These are phyloP conservation scores for Tausonia pullulans DNA, from an alignment of 1,284 basidiomycete genomes.

Conservation along the genomic window DNA sequence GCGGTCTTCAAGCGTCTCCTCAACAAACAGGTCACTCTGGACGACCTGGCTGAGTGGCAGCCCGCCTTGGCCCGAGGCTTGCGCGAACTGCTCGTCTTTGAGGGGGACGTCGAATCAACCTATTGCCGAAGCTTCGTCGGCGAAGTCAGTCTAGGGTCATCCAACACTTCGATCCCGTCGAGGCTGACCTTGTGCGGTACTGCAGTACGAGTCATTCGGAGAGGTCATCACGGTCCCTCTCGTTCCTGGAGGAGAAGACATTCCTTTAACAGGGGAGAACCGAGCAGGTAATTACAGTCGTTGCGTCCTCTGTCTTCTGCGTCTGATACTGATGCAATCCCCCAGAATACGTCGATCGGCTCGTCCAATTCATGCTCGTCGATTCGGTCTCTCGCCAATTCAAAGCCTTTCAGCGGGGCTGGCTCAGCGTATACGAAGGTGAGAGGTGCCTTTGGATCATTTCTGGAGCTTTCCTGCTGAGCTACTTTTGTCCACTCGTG, in stretches of 20 bases:
- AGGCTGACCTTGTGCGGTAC: not conserved
- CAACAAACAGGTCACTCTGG: slow-evolving; percentile 17
- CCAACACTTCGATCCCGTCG: not conserved
- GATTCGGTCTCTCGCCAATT: slow-evolving; percentile 19
- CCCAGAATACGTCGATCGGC: slow-evolving; percentile 1
- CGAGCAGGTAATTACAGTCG: slow-evolving; percentile 16
- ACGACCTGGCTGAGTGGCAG: slow-evolving; percentile 20
- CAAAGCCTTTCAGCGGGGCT: slow-evolving; percentile 23
- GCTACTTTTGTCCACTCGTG: not conserved
- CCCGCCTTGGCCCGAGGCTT: slow-evolving; percentile 22
- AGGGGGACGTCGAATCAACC: slow-evolving; percentile 21
- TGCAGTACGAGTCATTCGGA: slow-evolving; percentile 21
- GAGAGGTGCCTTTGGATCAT: not conserved
- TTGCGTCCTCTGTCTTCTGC: not conserved
- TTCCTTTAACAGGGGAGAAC: slow-evolving; percentile 21
- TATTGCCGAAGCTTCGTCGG: slow-evolving; percentile 23
- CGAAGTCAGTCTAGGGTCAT: slow-evolving; percentile 5
- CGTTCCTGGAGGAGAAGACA: slow-evolving; percentile 19
- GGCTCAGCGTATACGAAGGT: slow-evolving; percentile 20
- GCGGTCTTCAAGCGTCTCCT: slow-evolving; percentile 24
- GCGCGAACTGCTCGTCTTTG: slow-evolving; percentile 19
- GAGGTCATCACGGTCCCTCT: slow-evolving; percentile 21
- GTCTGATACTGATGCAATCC: too few relatives aligned
- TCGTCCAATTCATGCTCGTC: slow-evolving; percentile 18
- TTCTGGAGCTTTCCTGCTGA: too few relatives aligned